phyloP scores from a whole-genome alignment of 2,329 filamentous ascomycete genomes.

The Xylariaceae sp. region DNA sequence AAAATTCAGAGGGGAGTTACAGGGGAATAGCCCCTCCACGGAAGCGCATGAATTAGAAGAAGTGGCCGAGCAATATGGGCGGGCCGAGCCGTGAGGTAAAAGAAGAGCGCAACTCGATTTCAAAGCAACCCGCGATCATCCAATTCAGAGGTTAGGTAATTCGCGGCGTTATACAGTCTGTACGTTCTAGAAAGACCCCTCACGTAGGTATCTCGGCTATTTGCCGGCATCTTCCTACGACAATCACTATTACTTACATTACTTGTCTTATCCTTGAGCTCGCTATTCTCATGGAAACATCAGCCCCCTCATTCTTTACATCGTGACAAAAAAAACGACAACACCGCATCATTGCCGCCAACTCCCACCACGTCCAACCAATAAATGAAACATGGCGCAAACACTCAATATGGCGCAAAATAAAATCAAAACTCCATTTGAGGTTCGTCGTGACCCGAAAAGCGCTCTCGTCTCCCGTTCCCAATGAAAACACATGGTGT shows the following conservation, averaged over 20 bases:
- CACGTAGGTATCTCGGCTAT: slow-evolving; percentile 20
- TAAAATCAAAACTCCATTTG: slow-evolving; percentile 32
- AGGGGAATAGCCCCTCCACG: not conserved
- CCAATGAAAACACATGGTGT: not conserved
- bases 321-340: slow-evolving; percentile 19
- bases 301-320: slow-evolving; percentile 23
- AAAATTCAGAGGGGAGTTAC: not conserved
- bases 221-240: slow-evolving; percentile 23
- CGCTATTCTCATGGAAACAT: slow-evolving; percentile 23
- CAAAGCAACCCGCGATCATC: slow-evolving; percentile 31
- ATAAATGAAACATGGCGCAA: no score
- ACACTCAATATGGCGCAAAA: slow-evolving; percentile 27
- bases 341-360: slow-evolving; percentile 1
- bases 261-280: slow-evolving; percentile 23
- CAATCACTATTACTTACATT: slow-evolving; percentile 20
- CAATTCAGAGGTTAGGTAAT: not conserved
- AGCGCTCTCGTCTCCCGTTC: not conserved
- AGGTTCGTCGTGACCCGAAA: slow-evolving; percentile 26
- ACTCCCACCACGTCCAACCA: slow-evolving; percentile 5
- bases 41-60: not conserved
- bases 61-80: not conserved
- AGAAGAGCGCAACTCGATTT: slow-evolving; percentile 27
- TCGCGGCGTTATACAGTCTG: no score
- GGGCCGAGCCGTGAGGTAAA: not conserved
- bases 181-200: no score